Base-by-base conservation (phyloP, 1,139 yeast species). In the Kodamaea sp. region DNA sequence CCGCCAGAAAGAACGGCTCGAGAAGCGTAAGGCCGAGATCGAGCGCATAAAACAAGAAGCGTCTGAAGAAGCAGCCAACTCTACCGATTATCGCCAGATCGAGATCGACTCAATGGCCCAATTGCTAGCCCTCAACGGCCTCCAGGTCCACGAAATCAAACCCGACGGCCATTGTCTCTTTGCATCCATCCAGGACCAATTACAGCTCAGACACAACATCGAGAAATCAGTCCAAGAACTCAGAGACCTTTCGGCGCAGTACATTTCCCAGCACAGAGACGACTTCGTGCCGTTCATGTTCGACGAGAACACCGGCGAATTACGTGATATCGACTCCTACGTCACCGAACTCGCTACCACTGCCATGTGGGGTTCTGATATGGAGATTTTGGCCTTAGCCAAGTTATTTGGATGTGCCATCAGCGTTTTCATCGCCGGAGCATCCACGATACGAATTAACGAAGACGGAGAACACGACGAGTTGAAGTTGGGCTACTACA, bases 141-240 rank as follows among this genome's bases (percentile, higher is more conserved):
- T 89, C 7, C 51, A 48, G 12, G 79, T 83, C 43, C 61, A 70
- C 43, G 90, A 85, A 48, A 86, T 90, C 31, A 67, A 73, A 40
- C 96, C 97, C 0, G 97, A 92, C 59, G 98, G 98, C 0, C 94
- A 92, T 59, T 92, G 98, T 66, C 64, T 92, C 28, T 92, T 88
- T 65, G 87, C 90, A 3, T 83, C 96, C 0, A 73, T 92, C 15
- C 70, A 80, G 24, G 96, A 92, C 53, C 97, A 92, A 54, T 61
- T 92, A 38, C 48, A 55, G 25, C 41, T 51, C 4, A 73, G 94
- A 28, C 85, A 76, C 22, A 61, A 52, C 2, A 50, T 66, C 9
- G 57, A 57, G 0, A 58, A 53, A 26, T 43, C 72, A 3, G 72
- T 83, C 6, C 66, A 70, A 34, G 76, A 77, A 20, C 66, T 92